Evolutionary conservation across 768 basidiomycete species (phyloP).

Genomic region (Chlorophyllum brunneum): DNA sequence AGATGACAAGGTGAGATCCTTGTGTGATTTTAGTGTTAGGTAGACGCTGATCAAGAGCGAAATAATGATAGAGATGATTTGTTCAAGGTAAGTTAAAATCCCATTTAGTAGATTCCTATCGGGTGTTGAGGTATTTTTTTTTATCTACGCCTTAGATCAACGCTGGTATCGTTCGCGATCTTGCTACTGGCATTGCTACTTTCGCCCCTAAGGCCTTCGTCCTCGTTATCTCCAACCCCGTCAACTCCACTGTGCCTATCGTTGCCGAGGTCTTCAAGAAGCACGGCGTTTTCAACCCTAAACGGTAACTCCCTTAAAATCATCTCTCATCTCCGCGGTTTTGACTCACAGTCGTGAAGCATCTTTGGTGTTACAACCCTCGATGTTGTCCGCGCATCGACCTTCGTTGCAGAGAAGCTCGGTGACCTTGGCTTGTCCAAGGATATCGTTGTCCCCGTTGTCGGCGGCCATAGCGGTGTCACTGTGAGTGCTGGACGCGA

Average conservation of each 20-base stretch:
- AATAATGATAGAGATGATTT: slow-evolving; percentile 71
- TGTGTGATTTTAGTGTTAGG: slow-evolving; percentile 10
- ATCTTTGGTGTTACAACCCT: slow-evolving; percentile 97
- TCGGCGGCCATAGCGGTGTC: slow-evolving; percentile 92
- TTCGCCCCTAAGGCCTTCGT: slow-evolving; percentile 86
- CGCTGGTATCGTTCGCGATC: slow-evolving; percentile 91
- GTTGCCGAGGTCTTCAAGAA: slow-evolving; percentile 95
- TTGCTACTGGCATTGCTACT: slow-evolving; percentile 87
- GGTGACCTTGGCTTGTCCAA: slow-evolving; percentile 59
- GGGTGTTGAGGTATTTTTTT: neutral
- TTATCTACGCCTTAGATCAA: slow-evolving; percentile 64
- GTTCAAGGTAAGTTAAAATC: slow-evolving; percentile 67
- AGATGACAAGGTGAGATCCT: slow-evolving; percentile 50
- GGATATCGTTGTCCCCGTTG: slow-evolving; percentile 77
- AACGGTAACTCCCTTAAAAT: slow-evolving; percentile 49
- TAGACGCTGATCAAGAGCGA: slow-evolving; percentile 13
- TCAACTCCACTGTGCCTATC: slow-evolving; percentile 98
- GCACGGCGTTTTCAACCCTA: slow-evolving; percentile 86
- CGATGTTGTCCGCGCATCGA: slow-evolving; percentile 97
- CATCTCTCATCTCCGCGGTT: neutral
- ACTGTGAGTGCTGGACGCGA: slow-evolving; percentile 60
- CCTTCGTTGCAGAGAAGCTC: slow-evolving; percentile 83
- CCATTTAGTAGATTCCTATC: neutral
- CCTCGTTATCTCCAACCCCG: slow-evolving; percentile 97
- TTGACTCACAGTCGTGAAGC: slow-evolving; percentile 33